Conservation (phyloP, 2,329 filamentous ascomycete species). For the Rutstroemia sp. region DNA sequence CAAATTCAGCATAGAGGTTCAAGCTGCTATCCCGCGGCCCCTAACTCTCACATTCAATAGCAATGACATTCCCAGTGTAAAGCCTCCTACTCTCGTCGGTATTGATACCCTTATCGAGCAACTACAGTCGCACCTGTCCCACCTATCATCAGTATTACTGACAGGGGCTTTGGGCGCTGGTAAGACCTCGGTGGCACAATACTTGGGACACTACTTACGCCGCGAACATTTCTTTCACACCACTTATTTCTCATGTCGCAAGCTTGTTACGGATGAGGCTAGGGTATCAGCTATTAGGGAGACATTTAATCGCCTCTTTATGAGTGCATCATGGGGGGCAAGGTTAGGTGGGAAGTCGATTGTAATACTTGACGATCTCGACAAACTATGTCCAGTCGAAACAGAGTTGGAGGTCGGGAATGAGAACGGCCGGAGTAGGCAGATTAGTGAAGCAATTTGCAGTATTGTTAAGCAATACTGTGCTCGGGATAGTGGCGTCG, state of each 20-base stretch:
- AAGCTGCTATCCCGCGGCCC: conserved; percentile 63
- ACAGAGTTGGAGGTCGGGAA: conserved; percentile 91
- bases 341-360: conserved; percentile 75
- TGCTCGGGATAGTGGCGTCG: conserved; percentile 68
- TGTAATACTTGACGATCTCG: conserved; percentile 86
- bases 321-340: conserved; percentile 85
- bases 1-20: conserved; percentile 67
- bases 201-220: conserved; percentile 67
- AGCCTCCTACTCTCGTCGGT: conserved; percentile 62
- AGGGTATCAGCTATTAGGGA: conserved; percentile 88
- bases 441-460: conserved; percentile 84
- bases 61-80: conserved; percentile 40
- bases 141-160: conserved; percentile 82
- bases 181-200: conserved; percentile 74
- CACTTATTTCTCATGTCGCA: conserved; percentile 79
- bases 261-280: conserved; percentile 84
- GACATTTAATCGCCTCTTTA: conserved; percentile 74
- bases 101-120: conserved; percentile 72
- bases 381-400: conserved; percentile 86
- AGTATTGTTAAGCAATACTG: conserved; percentile 81
- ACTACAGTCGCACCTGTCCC: conserved; percentile 67
- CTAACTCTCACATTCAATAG: conserved; percentile 37
- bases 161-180: conserved; percentile 86
- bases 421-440: conserved; percentile 85
- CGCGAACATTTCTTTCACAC: conserved; percentile 71